Evolutionary conservation across 306 rosid species (phyloP).

Genomic region (Vicia villosa): DNA sequence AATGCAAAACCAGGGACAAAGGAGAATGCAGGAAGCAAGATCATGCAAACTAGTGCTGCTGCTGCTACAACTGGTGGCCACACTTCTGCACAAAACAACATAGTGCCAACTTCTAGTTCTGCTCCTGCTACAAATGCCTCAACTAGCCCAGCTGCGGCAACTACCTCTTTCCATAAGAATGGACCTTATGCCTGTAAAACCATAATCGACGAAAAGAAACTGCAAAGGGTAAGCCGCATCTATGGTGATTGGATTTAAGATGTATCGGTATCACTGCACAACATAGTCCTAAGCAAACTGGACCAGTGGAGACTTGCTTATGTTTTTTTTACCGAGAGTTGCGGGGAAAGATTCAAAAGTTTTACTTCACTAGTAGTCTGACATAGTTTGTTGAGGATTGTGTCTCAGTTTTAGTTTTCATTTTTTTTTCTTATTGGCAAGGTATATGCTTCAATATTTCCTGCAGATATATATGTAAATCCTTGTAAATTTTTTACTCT

Average conservation of each 20-base stretch:
- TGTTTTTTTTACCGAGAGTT: background rate
- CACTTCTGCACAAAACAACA: constrained; percentile 8
- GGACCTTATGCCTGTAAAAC: constrained; percentile 24
- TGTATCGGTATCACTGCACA: constrained; percentile 15
- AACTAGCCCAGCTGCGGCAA: background rate
- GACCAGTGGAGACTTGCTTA: background rate
- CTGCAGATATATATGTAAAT: constrained; percentile 28
- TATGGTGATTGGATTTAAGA: constrained; percentile 65
- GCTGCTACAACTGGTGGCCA: constrained; percentile 8
- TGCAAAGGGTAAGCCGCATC: constrained; percentile 44
- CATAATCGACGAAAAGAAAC: constrained; percentile 30
- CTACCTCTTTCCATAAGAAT: constrained; percentile 15
- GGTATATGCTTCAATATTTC: constrained; percentile 13
- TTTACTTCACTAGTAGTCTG: background rate
- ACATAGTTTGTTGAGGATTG: background rate
- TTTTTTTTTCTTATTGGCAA: background rate
- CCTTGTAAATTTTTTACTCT: background rate
- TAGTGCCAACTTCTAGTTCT: constrained; percentile 14
- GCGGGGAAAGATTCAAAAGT: background rate
- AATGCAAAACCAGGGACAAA: background rate
- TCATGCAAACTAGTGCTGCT: constrained; percentile 21
- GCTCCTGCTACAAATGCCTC: constrained; percentile 23
- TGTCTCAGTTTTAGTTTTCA: background rate
- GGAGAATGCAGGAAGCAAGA: constrained; percentile 7
- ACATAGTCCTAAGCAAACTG: constrained; percentile 22